Conservation (phyloP, 2,329 filamentous ascomycete species). For the Dendryphion nanum region DNA sequence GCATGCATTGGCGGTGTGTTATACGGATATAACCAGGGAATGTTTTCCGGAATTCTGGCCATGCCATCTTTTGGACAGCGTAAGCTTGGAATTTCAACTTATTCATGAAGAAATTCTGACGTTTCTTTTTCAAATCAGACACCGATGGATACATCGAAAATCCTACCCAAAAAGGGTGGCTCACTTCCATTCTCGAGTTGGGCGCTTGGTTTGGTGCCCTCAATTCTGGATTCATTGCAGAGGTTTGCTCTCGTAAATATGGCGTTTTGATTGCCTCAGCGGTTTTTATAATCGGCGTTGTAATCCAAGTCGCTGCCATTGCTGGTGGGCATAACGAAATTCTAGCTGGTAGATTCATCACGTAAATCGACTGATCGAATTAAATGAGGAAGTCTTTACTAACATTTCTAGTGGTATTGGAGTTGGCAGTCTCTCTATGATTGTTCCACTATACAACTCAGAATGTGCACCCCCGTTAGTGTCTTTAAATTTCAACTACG, state of each 20-base stretch:
- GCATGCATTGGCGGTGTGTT: constrained; percentile 53
- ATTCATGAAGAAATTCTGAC: too few species aligned
- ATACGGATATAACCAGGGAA: constrained; percentile 74
- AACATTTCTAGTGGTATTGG: constrained; percentile 40
- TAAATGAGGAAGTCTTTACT: neutral
- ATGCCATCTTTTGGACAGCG: constrained; percentile 48
- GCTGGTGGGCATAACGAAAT: constrained; percentile 44
- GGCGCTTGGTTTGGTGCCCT: constrained; percentile 52
- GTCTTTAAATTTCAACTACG: neutral
- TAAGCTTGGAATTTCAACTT: constrained; percentile 24
- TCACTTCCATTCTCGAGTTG: constrained; percentile 53
- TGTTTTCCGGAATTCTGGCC: constrained; percentile 67
- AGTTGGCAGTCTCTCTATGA: constrained; percentile 49
- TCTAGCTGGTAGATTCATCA: constrained; percentile 52
- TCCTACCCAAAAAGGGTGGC: constrained; percentile 6
- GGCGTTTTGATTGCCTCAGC: constrained; percentile 52
- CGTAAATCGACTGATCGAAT: constrained; percentile 11
- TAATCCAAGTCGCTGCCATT: constrained; percentile 42
- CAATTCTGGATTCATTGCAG: constrained; percentile 48
- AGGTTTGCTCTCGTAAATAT: constrained; percentile 52
- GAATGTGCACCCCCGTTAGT: constrained; percentile 21
- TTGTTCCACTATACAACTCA: constrained; percentile 49
- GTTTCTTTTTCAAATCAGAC: too few species aligned
- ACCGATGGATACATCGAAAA: constrained; percentile 1
- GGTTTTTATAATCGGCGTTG: constrained; percentile 42